Base-by-base conservation (phyloP, 2,329 filamentous ascomycete species). In the Dactylonectria estremocensis region DNA sequence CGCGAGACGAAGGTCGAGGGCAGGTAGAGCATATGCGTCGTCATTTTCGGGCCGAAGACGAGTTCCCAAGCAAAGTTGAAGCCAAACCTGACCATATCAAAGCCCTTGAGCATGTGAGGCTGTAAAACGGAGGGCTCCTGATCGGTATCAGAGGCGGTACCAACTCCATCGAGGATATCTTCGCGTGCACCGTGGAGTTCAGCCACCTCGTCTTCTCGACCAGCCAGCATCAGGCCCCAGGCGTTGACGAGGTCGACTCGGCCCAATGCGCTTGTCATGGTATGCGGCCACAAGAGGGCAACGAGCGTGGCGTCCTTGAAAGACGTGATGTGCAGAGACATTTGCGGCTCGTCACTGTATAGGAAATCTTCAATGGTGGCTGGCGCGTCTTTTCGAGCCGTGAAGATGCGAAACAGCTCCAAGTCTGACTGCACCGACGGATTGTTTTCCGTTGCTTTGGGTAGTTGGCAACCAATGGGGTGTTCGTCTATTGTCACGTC, bases 231-330 rank as follows among this genome's bases (percentile, higher is more conserved):
- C 1, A 81, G 74, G 0, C 78, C 80, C 87, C 87, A 89, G 7
- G 80, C 83, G 1, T 80, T 71, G 2, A 88, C 69, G 7, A 89
- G 74, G 1, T 77, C 80, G 3, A 76, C 71, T 24, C 79, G 78
- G 3, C 84, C 86, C 70, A 85, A 78, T 2, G 79, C 83, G 68
- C 88, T 86, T 62, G 83, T 81, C 7, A 87, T 74, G 0, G 81
- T 82, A 72, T 89, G 87, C 1, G 83, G 81, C 77, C 81, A 87
- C 1, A 78, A 76, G 1, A 89, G 69, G 0, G 80, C 78, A 3
- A 89, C 77, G 0, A 89, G 72, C 0, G 87, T 89, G 0, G 84
- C 83, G 62, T 89, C 83, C 2, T 71, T 73, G 72, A 89, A 89
- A 0, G 82, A 81, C 3, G 83, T 81, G 46, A 88, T 77, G 68